phyloP scores from a whole-genome alignment of 129 eudicot genomes.

The Solidago caesia region DNA sequence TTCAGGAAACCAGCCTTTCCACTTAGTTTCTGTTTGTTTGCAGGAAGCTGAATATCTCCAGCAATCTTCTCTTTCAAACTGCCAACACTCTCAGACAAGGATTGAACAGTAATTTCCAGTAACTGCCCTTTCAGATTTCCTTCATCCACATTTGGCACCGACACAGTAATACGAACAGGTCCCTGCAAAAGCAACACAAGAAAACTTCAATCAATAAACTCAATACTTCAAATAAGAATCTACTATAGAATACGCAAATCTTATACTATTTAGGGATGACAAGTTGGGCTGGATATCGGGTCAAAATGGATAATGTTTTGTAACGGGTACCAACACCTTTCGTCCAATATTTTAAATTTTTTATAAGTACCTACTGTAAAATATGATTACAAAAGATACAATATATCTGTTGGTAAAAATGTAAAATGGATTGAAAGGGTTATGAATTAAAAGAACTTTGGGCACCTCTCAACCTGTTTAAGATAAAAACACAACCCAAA shows the following conservation, averaged over 20 bases:
- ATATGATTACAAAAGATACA: neutral
- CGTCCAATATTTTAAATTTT: neutral
- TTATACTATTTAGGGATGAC: neutral
- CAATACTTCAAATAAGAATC: neutral
- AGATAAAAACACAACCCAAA: neutral
- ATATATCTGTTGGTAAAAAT: neutral
- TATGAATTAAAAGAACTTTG: neutral
- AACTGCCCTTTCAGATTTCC: conserved; percentile 83
- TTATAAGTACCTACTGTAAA: neutral
- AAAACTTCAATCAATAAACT: neutral
- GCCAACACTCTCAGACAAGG: conserved; percentile 59
- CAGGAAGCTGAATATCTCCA: conserved; percentile 75
- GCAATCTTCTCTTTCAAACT: conserved; percentile 85
- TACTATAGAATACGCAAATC: neutral
- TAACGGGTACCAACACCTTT: neutral
- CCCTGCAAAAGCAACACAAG: conserved; percentile 52
- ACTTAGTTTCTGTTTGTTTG: conserved; percentile 84
- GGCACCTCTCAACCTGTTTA: neutral
- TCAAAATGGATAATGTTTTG: too few relatives aligned
- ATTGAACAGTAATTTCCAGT: conserved; percentile 61
- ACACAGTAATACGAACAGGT: conserved; percentile 56
- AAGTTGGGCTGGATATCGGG: neutral
- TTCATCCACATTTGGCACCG: conserved; percentile 78
- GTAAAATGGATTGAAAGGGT: neutral
- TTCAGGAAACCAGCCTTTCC: conserved; percentile 87